phyloP scores from a whole-genome alignment of 257 asterid species.

The Gentiana straminea region DNA sequence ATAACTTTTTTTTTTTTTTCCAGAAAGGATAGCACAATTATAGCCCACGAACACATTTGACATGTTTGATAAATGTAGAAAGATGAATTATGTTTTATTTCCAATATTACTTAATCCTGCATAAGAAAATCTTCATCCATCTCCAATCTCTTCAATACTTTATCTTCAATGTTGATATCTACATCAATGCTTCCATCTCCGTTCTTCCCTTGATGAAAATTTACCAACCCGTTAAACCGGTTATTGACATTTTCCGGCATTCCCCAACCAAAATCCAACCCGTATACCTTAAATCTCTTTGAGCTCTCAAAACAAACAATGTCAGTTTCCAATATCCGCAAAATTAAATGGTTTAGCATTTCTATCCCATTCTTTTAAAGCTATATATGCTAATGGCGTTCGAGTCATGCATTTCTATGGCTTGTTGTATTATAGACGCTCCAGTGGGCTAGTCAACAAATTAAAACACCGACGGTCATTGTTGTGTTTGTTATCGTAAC shows the following conservation, averaged over 20 bases:
- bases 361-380: slow-evolving; percentile 74
- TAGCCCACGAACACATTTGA: too few relatives aligned
- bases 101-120: too few relatives aligned
- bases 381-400: slow-evolving; percentile 41
- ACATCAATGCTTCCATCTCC: slow-evolving; percentile 96
- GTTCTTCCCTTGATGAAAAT: slow-evolving; percentile 70
- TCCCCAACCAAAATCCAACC: slow-evolving; percentile 87
- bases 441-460: slow-evolving; percentile 42
- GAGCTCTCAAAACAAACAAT: slow-evolving; percentile 97
- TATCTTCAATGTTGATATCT: slow-evolving; percentile 74
- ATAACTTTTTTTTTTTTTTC: too few relatives aligned
- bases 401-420: slow-evolving; percentile 55
- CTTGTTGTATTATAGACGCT: slow-evolving; percentile 58
- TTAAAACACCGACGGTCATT: slow-evolving; percentile 52
- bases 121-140: slow-evolving; percentile 65
- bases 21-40: too few relatives aligned
- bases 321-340: slow-evolving; percentile 84
- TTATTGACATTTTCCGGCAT: slow-evolving; percentile 63
- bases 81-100: too few relatives aligned
- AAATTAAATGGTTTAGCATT: slow-evolving; percentile 61
- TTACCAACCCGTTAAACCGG: slow-evolving; percentile 93
- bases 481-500: slow-evolving; percentile 87
- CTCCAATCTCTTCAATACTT: slow-evolving; percentile 76
- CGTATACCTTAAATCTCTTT: slow-evolving; percentile 89
- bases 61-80: too few relatives aligned